Evolutionary conservation across 2,329 filamentous ascomycete species (phyloP).

Genomic region (Penicillium sp.): DNA sequence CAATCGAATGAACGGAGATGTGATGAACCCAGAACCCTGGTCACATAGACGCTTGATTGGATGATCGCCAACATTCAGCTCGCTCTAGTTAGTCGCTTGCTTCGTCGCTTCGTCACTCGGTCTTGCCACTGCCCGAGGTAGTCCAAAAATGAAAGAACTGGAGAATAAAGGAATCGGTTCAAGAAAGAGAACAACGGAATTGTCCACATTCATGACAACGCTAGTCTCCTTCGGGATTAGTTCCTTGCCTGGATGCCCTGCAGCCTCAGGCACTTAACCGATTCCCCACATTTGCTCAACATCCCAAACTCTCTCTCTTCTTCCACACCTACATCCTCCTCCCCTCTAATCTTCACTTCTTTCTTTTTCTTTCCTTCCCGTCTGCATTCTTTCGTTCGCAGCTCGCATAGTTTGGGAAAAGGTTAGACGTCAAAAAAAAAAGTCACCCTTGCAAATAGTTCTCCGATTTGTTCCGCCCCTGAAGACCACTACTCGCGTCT

Average conservation of each 20-base stretch:
- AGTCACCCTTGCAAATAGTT: slow-evolving; percentile 20
- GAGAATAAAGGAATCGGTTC: background rate
- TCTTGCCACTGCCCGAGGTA: background rate
- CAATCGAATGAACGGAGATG: slow-evolving; percentile 19
- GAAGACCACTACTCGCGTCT: slow-evolving; percentile 20
- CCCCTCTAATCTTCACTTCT: slow-evolving; percentile 27
- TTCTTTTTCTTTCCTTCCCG: slow-evolving; percentile 22
- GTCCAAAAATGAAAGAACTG: background rate
- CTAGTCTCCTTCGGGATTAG: slow-evolving; percentile 4
- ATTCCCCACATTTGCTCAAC: slow-evolving; percentile 18
- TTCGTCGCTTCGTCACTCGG: background rate
- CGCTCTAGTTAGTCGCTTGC: background rate
- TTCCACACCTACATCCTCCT: slow-evolving; percentile 18
- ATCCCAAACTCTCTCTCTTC: slow-evolving; percentile 20
- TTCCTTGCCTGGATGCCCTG: background rate
- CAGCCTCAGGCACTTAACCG: slow-evolving; percentile 11
- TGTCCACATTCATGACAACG: background rate
- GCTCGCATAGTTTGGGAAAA: slow-evolving; percentile 23
- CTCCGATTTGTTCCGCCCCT: slow-evolving; percentile 24
- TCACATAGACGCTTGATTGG: slow-evolving; percentile 7
- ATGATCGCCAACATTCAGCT: background rate
- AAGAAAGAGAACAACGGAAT: background rate
- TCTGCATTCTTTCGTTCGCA: slow-evolving; percentile 31
- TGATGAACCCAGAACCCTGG: slow-evolving; percentile 16
- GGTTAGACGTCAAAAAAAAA: slow-evolving; percentile 17